Evolutionary conservation across 2,329 filamentous ascomycete genomes (phyloP).

Genomic region (Didymella arachidicola): DNA sequence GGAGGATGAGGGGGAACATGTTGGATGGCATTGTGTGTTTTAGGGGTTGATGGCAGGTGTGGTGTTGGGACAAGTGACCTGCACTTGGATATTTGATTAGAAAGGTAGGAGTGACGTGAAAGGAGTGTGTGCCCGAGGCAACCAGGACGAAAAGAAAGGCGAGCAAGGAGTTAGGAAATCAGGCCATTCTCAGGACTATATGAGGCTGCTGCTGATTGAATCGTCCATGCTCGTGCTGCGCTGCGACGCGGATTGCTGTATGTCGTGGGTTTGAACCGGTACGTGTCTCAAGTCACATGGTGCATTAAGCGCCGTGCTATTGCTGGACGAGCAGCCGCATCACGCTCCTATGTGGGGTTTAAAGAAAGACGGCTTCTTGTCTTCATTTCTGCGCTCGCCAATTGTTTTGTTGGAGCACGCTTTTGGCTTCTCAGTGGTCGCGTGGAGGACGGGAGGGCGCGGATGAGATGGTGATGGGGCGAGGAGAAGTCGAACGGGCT

Average conservation of each 20-base stretch:
- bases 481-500: constrained; percentile 9
- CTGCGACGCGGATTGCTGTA: constrained; percentile 43
- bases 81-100: constrained; percentile 29
- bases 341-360: constrained; percentile 1
- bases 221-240: constrained; percentile 36
- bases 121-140: constrained; percentile 34
- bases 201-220: constrained; percentile 31
- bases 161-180: constrained; percentile 34
- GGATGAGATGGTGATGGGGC: constrained; percentile 15
- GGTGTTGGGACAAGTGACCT: constrained; percentile 37
- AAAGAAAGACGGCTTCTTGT: constrained; percentile 6
- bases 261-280: constrained; percentile 36
- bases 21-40: constrained; percentile 36
- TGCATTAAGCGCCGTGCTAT: constrained; percentile 35
- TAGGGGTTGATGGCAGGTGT: background rate
- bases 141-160: constrained; percentile 27
- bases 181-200: constrained; percentile 45
- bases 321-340: constrained; percentile 4
- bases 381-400: constrained; percentile 18
- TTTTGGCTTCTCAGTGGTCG: constrained; percentile 12
- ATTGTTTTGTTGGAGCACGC: constrained; percentile 7
- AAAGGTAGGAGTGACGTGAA: constrained; percentile 9
- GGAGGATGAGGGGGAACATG: constrained; percentile 40
- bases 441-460: background rate
- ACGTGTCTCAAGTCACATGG: constrained; percentile 36